Evolutionary conservation across 768 basidiomycete species (phyloP), one percentile per base, ranked within the genome.

Genomic region (Saitozyma sp.): DNA sequence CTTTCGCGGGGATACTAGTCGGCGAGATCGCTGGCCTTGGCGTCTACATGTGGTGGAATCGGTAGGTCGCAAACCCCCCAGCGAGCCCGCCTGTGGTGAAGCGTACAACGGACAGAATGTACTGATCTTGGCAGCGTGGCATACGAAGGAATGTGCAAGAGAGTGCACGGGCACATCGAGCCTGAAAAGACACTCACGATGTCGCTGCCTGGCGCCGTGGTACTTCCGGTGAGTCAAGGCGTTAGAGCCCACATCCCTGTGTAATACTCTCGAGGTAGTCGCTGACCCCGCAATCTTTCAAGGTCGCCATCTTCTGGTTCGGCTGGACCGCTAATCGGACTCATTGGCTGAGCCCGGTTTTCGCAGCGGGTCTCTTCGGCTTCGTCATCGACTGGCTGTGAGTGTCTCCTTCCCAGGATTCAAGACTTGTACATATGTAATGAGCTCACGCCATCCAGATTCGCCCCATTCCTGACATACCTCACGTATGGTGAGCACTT

Each of bases 281-380:
- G 61, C 51, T 29, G 61, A 54, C 6, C n/a, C n/a, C n/a, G n/a
- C n/a, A n/a, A n/a, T 19, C 55, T 17, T 55, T 60, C 48, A 72
- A 74, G 50, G 53, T 73, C 54, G 59, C 68, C 40, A 62, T 75
- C 8, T 68, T 76, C 59, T 69, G 72, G 65, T 75, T 78, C 51
- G 79, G 72, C 0, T 80, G 78, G 79, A 65, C 71, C 0, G 68
- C 74, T 1, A 63, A 67, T 13, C 20, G 67, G 14, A 67, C 73
- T 8, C 76, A 76, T 56, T 80, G 77, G 76, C 71, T 73, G 38
- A 69, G 54, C 6, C 73, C 69, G 7, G 57, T 64, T 3, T 29
- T 74, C 6, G 68, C 63, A 5, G 57, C 59, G 51, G 58, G 63
- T 4, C 40, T 70, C 50, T 77, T 73, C 43, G 69, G 71, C 39